Percentiles rank a stretch among this genome's conserved stretches.
These are phyloP conservation scores for Sutorius australiensis DNA, from an alignment of 768 basidiomycete genomes.

Conservation along the genomic window DNA sequence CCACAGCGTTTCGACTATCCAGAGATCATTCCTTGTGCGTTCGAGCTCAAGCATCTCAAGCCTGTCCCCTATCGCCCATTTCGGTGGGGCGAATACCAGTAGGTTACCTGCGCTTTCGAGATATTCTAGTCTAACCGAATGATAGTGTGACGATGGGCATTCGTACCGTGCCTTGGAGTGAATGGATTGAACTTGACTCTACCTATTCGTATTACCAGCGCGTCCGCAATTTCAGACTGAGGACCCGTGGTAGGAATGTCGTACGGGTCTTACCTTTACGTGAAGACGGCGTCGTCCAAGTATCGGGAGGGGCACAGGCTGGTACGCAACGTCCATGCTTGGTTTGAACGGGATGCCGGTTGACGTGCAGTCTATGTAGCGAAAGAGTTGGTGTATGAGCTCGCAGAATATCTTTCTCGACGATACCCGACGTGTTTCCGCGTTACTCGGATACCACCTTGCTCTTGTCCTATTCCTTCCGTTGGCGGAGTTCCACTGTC, in stretches of 20 bases:
- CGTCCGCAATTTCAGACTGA: conserved; percentile 53
- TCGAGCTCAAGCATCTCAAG: conserved; percentile 41
- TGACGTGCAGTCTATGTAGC: conserved; percentile 36
- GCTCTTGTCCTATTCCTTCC: conserved; percentile 9
- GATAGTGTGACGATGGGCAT: conserved; percentile 67
- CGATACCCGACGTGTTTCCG: conserved; percentile 59
- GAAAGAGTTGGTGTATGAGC: conserved; percentile 62
- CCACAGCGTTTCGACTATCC: conserved; percentile 53
- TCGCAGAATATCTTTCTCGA: conserved; percentile 60
- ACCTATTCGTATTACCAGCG: conserved; percentile 51
- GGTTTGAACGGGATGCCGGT: neutral
- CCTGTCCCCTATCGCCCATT: conserved; percentile 66
- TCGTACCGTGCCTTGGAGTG: conserved; percentile 60
- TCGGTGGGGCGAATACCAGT: conserved; percentile 62
- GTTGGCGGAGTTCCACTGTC: conserved; percentile 28
- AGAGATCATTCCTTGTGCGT: conserved; percentile 37
- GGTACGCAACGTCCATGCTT: conserved; percentile 12
- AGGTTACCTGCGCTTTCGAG: conserved; percentile 20
- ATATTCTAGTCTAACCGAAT: conserved; percentile 2
- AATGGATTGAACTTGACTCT: conserved; percentile 73
- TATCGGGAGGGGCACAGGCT: conserved; percentile 31
- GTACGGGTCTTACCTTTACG: conserved; percentile 42
- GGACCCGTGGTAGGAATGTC: conserved; percentile 44
- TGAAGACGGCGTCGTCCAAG: conserved; percentile 38
- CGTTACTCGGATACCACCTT: conserved; percentile 37